Conservation (phyloP, 495 filamentous ascomycete species). For the Glarea lozoyensis region DNA sequence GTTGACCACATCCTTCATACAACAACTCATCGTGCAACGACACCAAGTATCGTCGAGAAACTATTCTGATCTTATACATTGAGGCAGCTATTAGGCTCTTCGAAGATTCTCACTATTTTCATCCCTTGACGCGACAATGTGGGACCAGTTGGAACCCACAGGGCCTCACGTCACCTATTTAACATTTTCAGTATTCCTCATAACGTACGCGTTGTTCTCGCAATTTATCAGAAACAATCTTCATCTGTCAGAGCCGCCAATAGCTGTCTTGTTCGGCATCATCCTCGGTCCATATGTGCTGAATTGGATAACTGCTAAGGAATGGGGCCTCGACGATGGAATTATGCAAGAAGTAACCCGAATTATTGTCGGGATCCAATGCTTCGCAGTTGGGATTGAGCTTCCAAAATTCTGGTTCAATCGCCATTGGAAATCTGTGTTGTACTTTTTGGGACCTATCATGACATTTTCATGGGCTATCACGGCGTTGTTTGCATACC, state of each 20-base stretch:
- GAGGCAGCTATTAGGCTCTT: too few species aligned
- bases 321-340: slow-evolving; percentile 35
- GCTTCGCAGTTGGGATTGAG: slow-evolving; percentile 38
- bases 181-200: slow-evolving; percentile 33
- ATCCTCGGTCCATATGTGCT: slow-evolving; percentile 30
- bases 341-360: slow-evolving; percentile 36
- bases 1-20: too few species aligned
- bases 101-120: too few species aligned
- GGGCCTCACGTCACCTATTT: slow-evolving; percentile 37
- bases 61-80: too few species aligned
- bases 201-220: slow-evolving; percentile 38
- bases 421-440: slow-evolving; percentile 33
- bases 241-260: slow-evolving; percentile 42
- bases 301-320: slow-evolving; percentile 26
- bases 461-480: slow-evolving; percentile 42
- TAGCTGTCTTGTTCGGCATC: slow-evolving; percentile 39
- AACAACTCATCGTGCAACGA: too few species aligned
- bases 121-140: slow-evolving; percentile 23
- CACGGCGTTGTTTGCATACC: slow-evolving; percentile 29
- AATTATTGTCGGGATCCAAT: slow-evolving; percentile 37
- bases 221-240: slow-evolving; percentile 39
- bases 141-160: slow-evolving; percentile 36
- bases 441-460: slow-evolving; percentile 37
- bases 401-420: slow-evolving; percentile 35
- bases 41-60: too few species aligned